Evolutionary conservation across 2,329 filamentous ascomycete genomes (phyloP).

Genomic region (Colletotrichum aenigma): DNA sequence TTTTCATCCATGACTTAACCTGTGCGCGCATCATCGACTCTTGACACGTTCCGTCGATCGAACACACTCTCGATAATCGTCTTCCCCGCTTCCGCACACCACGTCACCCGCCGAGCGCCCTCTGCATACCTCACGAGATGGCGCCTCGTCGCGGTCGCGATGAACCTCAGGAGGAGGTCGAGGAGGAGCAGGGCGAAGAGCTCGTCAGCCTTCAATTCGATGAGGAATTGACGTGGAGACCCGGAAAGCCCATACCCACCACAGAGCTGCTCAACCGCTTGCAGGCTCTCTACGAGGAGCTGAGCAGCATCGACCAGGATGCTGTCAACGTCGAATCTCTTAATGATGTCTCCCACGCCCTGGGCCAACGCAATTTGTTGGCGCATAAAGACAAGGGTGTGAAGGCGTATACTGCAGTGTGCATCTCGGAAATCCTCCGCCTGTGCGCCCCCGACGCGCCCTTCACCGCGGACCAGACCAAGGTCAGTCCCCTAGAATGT

Average conservation of each 20-base stretch:
- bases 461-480: constrained; percentile 87
- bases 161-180: constrained; percentile 20
- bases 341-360: constrained; percentile 80
- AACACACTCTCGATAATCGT: constrained; percentile 7
- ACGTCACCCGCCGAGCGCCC: constrained; percentile 14
- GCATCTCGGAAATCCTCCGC: constrained; percentile 89
- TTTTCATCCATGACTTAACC: constrained; percentile 9
- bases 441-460: constrained; percentile 95
- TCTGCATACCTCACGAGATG: constrained; percentile 1
- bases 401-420: constrained; percentile 85
- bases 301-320: constrained; percentile 87
- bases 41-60: constrained; percentile 13
- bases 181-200: constrained; percentile 22
- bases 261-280: constrained; percentile 82
- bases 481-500: constrained; percentile 59
- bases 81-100: constrained; percentile 18
- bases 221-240: constrained; percentile 87
- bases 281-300: constrained; percentile 80
- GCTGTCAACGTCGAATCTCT: constrained; percentile 84
- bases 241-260: constrained; percentile 86
- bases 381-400: constrained; percentile 94
- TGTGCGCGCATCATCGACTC: constrained; percentile 7
- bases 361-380: constrained; percentile 81
- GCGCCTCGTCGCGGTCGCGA: constrained; percentile 20
- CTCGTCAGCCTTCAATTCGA: constrained; percentile 72